Base-by-base conservation (phyloP, 345 rosid species). In the Lagerstroemia speciosa region DNA sequence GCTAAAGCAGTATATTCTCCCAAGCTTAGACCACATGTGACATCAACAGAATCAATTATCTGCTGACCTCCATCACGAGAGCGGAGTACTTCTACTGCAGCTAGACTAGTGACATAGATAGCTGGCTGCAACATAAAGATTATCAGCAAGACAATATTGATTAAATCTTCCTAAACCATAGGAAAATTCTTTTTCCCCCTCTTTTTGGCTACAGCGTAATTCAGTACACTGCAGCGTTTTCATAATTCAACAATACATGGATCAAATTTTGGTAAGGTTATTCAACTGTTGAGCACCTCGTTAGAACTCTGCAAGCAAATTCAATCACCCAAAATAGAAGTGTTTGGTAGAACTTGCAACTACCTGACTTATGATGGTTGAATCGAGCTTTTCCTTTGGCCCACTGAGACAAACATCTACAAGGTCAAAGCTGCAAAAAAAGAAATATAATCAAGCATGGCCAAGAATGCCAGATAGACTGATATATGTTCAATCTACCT, bases 1-100 rank as follows among this genome's bases (percentile, higher is more conserved):
- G 99, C 93, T 15, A 95, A 82, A 64, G 99, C 98, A 72, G 98
- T 88, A 73, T 95, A 95, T 79, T 94, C 99, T 72, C 99, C 99
- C 72, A 95, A 83, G 82, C 98, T 95, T 46, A 95, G 93, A 52
- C 99, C 99, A 67, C 98, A 91, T 12, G 97, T 89, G 61, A 92
- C 96, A 82, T 95, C 96, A 73, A 87, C 87, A 17, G 98, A 89
- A 81, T 90, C 89, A 72, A 90, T 92, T 76, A 90, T 87, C 68
- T 87, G 87, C 67, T 83, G 91, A 22, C 99, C 98, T 29, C 93
- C 93, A 64, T 95, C 94, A 41, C 87, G 86, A 38, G 86, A 86
- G 57, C 97, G 90, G 27, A 92, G 87, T 67, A 95, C 74, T 73
- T 92, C 99, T 50, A 95, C 97, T 19, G 99, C 98, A 53, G 99